Evolutionary conservation across 169 alveolate genomes (phyloP).

Genomic region (Perkinsus marinus): DNA sequence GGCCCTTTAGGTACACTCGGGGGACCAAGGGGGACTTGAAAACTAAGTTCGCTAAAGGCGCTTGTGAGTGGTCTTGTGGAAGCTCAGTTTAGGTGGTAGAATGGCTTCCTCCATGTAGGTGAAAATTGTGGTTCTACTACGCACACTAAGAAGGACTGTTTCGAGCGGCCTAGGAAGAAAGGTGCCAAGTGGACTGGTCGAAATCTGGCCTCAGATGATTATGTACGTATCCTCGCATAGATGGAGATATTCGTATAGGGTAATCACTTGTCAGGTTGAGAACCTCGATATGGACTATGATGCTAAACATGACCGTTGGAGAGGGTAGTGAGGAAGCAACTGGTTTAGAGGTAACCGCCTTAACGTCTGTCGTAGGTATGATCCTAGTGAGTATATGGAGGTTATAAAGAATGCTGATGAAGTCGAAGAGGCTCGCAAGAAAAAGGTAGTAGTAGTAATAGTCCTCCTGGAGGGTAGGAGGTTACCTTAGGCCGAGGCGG

Average conservation of each 20-base stretch:
- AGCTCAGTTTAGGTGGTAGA: conserved; percentile 55
- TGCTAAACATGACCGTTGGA: conserved; percentile 92
- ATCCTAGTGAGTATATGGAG: conserved; percentile 63
- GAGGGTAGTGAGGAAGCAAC: conserved; percentile 41
- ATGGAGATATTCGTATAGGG: too few relatives aligned
- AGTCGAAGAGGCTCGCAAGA: conserved; percentile 46
- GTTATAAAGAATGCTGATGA: conserved; percentile 48
- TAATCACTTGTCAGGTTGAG: background rate
- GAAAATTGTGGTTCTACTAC: conserved; percentile 97
- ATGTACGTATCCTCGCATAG: conserved; percentile 34
- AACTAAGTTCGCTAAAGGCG: conserved; percentile 28
- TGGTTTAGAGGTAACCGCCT: too few relatives aligned
- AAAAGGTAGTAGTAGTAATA: conserved; percentile 6
- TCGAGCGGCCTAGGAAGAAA: conserved; percentile 87
- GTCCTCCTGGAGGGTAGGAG: background rate
- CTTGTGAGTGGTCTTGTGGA: conserved; percentile 32
- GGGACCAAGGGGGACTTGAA: conserved; percentile 33
- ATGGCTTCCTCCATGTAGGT: too few relatives aligned
- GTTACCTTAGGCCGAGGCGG: conserved; percentile 8
- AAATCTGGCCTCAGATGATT: conserved; percentile 79
- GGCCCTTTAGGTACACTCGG: conserved; percentile 47
- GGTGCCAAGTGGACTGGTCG: conserved; percentile 84
- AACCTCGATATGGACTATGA: conserved; percentile 40
- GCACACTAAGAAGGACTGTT: conserved; percentile 87
- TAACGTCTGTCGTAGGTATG: too few relatives aligned